Conservation (phyloP, 768 basidiomycete genomes). For the Psilocybe subaeruginosa region DNA sequence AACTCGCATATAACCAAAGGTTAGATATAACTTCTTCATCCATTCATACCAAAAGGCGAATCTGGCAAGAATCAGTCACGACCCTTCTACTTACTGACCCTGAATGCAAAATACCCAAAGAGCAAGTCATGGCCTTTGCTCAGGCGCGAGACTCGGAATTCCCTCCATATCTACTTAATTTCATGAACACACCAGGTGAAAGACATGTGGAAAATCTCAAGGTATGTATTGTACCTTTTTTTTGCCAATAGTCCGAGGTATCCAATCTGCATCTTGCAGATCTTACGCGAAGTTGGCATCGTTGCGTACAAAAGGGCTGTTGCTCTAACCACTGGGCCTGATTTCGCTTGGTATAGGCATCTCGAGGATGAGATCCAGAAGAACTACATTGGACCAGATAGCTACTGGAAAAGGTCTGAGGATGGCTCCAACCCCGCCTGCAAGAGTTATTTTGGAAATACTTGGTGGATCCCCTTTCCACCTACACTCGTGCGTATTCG, state of each 20-base stretch:
- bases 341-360: conserved; percentile 45
- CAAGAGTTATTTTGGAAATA: conserved; percentile 68
- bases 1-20: conserved; percentile 31
- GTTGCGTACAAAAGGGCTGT: conserved; percentile 56
- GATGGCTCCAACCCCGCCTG: conserved; percentile 33
- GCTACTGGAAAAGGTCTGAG: conserved; percentile 63
- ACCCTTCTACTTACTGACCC: conserved; percentile 65
- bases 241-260: not conserved
- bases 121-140: conserved; percentile 60
- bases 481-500: conserved; percentile 57
- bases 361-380: conserved; percentile 57
- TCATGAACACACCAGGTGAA: conserved; percentile 66
- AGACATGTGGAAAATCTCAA: conserved; percentile 80
- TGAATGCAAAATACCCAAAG: conserved; percentile 58
- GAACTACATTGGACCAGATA: conserved; percentile 71
- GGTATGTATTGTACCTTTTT: conserved; percentile 35
- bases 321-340: conserved; percentile 46
- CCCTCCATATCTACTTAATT: conserved; percentile 72
- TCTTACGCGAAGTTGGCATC: conserved; percentile 71
- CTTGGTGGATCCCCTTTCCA: conserved; percentile 83
- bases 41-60: conserved; percentile 65
- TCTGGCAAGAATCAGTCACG: conserved; percentile 81
- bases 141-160: conserved; percentile 58
- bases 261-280: conserved; percentile 39
- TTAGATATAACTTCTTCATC: conserved; percentile 60